These are phyloP conservation scores for Hypholoma fasciculare DNA, from an alignment of 768 basidiomycete genomes.

Conservation along the genomic window DNA sequence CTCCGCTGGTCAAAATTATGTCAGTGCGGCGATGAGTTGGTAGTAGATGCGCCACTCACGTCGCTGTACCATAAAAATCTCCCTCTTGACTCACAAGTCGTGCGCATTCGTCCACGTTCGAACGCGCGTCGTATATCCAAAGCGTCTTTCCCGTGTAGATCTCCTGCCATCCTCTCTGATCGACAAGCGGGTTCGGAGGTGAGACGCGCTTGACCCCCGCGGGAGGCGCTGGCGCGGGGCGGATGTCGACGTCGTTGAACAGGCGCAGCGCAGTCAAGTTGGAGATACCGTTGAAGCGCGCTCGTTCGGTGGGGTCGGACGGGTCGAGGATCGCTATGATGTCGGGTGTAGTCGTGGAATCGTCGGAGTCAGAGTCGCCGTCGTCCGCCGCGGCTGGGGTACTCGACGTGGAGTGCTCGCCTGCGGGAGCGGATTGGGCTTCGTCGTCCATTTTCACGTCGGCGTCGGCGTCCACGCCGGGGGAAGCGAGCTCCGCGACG, in stretches of 20 bases:
- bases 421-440: slow-evolving; percentile 10
- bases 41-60: slow-evolving; percentile 44
- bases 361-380: slow-evolving; percentile 32
- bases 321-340: slow-evolving; percentile 56
- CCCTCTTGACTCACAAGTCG: slow-evolving; percentile 62
- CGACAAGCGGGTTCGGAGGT: slow-evolving; percentile 59
- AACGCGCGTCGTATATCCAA: slow-evolving; percentile 75
- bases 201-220: slow-evolving; percentile 43
- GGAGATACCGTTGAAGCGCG: slow-evolving; percentile 48
- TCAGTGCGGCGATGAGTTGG: neutral
- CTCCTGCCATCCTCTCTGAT: slow-evolving; percentile 70
- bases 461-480: neutral
- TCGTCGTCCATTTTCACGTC: slow-evolving; percentile 21
- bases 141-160: slow-evolving; percentile 65
- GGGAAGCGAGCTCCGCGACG: slow-evolving; percentile 20
- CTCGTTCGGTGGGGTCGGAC: slow-evolving; percentile 37
- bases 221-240: slow-evolving; percentile 49
- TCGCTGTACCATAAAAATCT: slow-evolving; percentile 76
- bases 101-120: slow-evolving; percentile 66
- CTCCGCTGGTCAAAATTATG: slow-evolving; percentile 47
- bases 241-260: slow-evolving; percentile 71
- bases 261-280: slow-evolving; percentile 69
- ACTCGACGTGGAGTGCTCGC: slow-evolving; percentile 11
- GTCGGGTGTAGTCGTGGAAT: slow-evolving; percentile 30
- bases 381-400: slow-evolving; percentile 22